A percentile compares a stretch with the other conserved stretches of the same genome.
Conservation (phyloP, 2,329 filamentous ascomycete species). For the Periconia sp. region DNA sequence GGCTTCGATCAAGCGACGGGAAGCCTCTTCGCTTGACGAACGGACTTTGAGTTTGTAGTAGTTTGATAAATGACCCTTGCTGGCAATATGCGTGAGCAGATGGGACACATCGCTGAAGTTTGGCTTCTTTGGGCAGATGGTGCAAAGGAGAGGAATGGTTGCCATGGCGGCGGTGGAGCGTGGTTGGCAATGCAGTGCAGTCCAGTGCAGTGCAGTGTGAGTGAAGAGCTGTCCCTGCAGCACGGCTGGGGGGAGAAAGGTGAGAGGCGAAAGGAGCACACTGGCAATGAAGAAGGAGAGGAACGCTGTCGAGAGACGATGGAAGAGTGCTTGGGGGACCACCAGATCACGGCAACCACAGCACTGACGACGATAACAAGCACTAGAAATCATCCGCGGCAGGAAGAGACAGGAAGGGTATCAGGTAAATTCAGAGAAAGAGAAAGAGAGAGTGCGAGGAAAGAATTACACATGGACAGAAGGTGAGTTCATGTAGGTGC, state of each 20-base stretch:
- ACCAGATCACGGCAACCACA: constrained; percentile 24
- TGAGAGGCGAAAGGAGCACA: constrained; percentile 41
- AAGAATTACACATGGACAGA: constrained; percentile 23
- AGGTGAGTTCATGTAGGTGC: constrained; percentile 30
- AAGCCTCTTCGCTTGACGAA: constrained; percentile 66
- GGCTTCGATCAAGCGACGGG: constrained; percentile 62
- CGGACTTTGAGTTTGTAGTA: constrained; percentile 80
- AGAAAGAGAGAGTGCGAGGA: constrained; percentile 23
- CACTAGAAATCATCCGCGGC: constrained; percentile 12
- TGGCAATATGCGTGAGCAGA: constrained; percentile 86
- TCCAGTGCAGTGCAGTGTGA: constrained; percentile 15
- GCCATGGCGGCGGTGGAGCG: constrained; percentile 38
- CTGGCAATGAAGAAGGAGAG: constrained; percentile 35
- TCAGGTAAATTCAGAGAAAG: neutral
- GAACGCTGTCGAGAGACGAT: constrained; percentile 7
- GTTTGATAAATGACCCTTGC: constrained; percentile 86
- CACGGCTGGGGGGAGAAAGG: constrained; percentile 23
- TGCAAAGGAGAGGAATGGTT: constrained; percentile 73
- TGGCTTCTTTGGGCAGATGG: constrained; percentile 77
- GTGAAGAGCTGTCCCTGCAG: constrained; percentile 29
- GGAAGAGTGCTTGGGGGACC: constrained; percentile 22
- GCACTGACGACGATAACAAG: constrained; percentile 16
- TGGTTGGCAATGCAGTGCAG: constrained; percentile 23
- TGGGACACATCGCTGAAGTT: constrained; percentile 89
- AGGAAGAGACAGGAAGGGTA: constrained; percentile 11